phyloP scores from a whole-genome alignment of 73 alveolate species.

The Vitrella brassicaformis region DNA sequence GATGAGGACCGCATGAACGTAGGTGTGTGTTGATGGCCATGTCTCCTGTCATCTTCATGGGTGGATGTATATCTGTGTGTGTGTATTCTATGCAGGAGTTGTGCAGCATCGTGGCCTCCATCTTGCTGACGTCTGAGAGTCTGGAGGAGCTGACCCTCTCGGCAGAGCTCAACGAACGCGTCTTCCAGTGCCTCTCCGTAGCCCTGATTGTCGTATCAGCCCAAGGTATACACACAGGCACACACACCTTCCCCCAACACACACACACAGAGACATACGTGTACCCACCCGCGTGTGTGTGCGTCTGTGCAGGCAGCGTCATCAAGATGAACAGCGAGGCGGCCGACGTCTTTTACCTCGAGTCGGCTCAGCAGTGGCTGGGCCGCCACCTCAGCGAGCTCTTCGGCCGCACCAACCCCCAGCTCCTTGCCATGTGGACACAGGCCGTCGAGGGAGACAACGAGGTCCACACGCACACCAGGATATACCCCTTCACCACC shows the following conservation, averaged over 20 bases:
- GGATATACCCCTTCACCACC: too few species aligned
- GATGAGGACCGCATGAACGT: background rate
- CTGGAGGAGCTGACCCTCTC: background rate
- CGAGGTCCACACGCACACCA: too few species aligned
- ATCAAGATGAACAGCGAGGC: background rate
- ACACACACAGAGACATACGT: too few species aligned
- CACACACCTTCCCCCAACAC: too few species aligned
- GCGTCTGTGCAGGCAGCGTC: too few species aligned
- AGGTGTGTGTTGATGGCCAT: too few species aligned
- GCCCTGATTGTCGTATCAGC: background rate
- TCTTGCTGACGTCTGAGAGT: background rate
- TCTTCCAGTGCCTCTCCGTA: background rate
- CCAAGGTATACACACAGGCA: background rate
- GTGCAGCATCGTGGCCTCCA: background rate
- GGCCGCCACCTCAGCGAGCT: background rate
- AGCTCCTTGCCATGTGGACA: background rate
- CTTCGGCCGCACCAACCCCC: background rate
- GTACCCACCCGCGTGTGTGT: too few species aligned
- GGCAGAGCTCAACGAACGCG: background rate
- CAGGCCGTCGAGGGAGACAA: background rate
- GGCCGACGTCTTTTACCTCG: background rate
- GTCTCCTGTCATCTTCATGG: too few species aligned
- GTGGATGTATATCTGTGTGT: too few species aligned
- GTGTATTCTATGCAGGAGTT: background rate
- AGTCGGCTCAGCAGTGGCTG: background rate